phyloP scores from a whole-genome alignment of 1,284 basidiomycete species.

The Kwoniella shivajii region DNA sequence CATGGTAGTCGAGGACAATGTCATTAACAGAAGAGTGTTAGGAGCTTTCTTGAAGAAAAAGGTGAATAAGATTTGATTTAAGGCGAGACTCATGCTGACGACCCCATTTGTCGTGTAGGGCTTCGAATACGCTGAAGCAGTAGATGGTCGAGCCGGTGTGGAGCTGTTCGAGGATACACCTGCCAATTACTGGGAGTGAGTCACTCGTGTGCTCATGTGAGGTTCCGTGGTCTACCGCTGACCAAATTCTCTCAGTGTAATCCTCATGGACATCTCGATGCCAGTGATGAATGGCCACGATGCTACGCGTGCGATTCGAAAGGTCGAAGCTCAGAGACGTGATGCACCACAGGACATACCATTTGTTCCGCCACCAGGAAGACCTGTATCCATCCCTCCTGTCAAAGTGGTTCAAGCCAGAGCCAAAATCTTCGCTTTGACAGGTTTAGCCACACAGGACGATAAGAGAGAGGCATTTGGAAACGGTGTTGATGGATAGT shows the following conservation, averaged over 20 bases:
- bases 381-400: slow-evolving; percentile 26
- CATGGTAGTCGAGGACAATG: slow-evolving; percentile 82
- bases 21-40: slow-evolving; percentile 59
- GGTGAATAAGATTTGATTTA: slow-evolving; percentile 56
- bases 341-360: slow-evolving; percentile 23
- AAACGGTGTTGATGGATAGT: slow-evolving; percentile 94
- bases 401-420: slow-evolving; percentile 31
- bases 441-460: slow-evolving; percentile 87
- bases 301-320: slow-evolving; percentile 79
- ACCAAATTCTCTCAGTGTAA: slow-evolving; percentile 61
- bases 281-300: slow-evolving; percentile 85
- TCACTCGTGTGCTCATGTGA: too few relatives aligned
- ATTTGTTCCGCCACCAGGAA: slow-evolving; percentile 24
- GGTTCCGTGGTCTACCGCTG: neutral
- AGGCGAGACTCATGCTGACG: neutral
- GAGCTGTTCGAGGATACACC: slow-evolving; percentile 71
- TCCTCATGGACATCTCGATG: slow-evolving; percentile 90
- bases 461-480: slow-evolving; percentile 89
- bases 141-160: slow-evolving; percentile 82
- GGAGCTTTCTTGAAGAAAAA: slow-evolving; percentile 76
- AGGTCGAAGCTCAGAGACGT: slow-evolving; percentile 66
- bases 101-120: slow-evolving; percentile 57
- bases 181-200: slow-evolving; percentile 64
- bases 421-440: slow-evolving; percentile 79
- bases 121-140: slow-evolving; percentile 75